phyloP scores from a whole-genome alignment of 1,139 yeast genomes.

The Arxiozyma telluris region DNA sequence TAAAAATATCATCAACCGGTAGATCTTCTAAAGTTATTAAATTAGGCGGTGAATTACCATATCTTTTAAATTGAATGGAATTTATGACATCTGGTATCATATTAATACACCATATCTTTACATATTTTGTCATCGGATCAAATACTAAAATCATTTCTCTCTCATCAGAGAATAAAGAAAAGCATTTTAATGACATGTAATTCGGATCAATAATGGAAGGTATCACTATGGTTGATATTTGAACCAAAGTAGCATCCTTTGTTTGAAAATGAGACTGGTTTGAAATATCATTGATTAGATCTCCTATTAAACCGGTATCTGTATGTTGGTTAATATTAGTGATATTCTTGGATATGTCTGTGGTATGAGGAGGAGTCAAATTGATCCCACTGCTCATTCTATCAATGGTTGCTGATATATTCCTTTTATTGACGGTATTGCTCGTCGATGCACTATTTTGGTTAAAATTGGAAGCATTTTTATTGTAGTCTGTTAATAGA shows the following conservation, averaged over 20 bases:
- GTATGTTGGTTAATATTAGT: conserved; percentile 7
- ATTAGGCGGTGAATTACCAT: conserved; percentile 25
- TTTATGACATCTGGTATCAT: conserved; percentile 23
- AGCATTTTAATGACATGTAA: conserved; percentile 35
- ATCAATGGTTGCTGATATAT: conserved; percentile 21
- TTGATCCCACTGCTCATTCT: conserved; percentile 19
- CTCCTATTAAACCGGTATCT: neutral
- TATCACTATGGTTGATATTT: conserved; percentile 40
- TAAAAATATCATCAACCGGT: neutral
- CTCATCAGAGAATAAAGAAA: conserved; percentile 40
- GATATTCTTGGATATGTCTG: conserved; percentile 4
- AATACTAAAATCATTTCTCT: conserved; percentile 53
- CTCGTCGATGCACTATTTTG: neutral
- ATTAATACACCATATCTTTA: conserved; percentile 45
- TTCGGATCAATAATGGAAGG: conserved; percentile 11
- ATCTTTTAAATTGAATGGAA: conserved; percentile 21
- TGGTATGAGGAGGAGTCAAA: neutral
- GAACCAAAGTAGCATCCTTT: conserved; percentile 63
- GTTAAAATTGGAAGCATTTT: neutral
- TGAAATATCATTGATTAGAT: conserved; percentile 2
- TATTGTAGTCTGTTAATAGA: neutral
- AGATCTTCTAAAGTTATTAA: conserved; percentile 11
- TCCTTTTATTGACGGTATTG: conserved; percentile 5
- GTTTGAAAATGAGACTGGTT: conserved; percentile 14
- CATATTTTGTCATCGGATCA: conserved; percentile 30